Base-by-base conservation (phyloP, 2,329 filamentous ascomycete genomes). In the Catunica adiposa region DNA sequence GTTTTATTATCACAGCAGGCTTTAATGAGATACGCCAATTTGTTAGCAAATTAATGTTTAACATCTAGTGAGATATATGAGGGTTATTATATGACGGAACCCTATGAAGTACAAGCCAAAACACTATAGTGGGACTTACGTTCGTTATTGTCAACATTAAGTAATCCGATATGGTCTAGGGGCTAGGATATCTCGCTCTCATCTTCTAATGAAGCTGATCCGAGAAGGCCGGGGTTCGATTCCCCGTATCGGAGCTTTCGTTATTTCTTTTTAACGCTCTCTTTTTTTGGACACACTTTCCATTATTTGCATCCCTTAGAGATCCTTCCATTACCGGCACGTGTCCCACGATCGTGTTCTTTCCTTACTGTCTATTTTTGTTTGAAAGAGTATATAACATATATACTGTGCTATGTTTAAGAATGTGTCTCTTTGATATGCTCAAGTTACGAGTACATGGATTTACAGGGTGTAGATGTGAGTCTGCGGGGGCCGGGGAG, bases 201-300 rank as follows among this genome's bases (percentile, higher is more conserved):
- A 52, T 51, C 26, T 17, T 29, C 31, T n/a, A 8, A 8, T n/a
- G 8, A 31, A 51, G 14, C 15, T 51, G 48, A n/a, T 51, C 59
- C 60, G 59, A 57, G 56, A 54, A 59, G 58, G 58, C 56, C 58
- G 52, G 59, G 60, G 60, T 61, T 61, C 60, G 58, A 61, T 61
- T 61, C 59, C 59, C 60, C 52, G 60, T 60, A 60, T 57, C 58
- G 59, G 58, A 61, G 56, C 52, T 58, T 52, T 17, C 11, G 20
- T 38, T 4, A 20, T 5, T 22, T 14, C 38, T 52, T 52, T 23
- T 23, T 23, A 23, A 6, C 22, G 7, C 22, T 11, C 4, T 22
- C 20, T 15, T 44, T 44, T 14, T 2, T 22, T 48, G 22, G n/a
- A 25, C 20, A 25, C 11, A 48, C 44, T 25, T 48, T 15, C 23